phyloP scores from a whole-genome alignment of 1,284 basidiomycete species.

The Irpex sp. region DNA sequence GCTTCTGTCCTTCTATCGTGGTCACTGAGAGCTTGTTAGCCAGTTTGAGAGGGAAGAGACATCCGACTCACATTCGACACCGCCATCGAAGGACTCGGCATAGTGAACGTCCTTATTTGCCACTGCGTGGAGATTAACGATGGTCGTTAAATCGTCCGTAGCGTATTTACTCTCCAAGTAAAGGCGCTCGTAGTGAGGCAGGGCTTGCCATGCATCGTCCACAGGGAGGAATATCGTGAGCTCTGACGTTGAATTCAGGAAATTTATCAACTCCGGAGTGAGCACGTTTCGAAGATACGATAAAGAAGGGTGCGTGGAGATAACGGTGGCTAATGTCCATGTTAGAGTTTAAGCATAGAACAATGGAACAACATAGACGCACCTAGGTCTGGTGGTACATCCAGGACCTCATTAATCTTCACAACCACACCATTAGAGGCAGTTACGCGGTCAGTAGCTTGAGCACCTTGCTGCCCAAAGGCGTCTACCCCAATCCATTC shows the following conservation, averaged over 20 bases:
- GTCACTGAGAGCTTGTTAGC: slow-evolving; percentile 46
- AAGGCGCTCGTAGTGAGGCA: slow-evolving; percentile 67
- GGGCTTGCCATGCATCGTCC: slow-evolving; percentile 71
- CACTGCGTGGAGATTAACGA: slow-evolving; percentile 77
- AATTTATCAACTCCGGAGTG: slow-evolving; percentile 50
- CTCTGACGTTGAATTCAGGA: slow-evolving; percentile 63
- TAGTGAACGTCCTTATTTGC: slow-evolving; percentile 53
- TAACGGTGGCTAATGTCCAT: slow-evolving; percentile 45
- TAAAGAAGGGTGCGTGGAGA: slow-evolving; percentile 54
- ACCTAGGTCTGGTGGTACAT: slow-evolving; percentile 78
- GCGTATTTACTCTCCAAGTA: slow-evolving; percentile 89
- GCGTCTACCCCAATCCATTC: slow-evolving; percentile 70
- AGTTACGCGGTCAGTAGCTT: slow-evolving; percentile 52
- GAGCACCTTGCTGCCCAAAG: slow-evolving; percentile 64
- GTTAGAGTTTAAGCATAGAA: slow-evolving; percentile 7
- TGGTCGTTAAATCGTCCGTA: slow-evolving; percentile 70
- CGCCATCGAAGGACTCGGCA: slow-evolving; percentile 57
- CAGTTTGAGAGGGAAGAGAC: background rate
- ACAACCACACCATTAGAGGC: slow-evolving; percentile 79
- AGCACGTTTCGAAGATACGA: slow-evolving; percentile 71
- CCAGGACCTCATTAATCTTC: slow-evolving; percentile 73
- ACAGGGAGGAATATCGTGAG: slow-evolving; percentile 90
- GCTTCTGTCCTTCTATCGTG: slow-evolving; percentile 63
- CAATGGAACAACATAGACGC: slow-evolving; percentile 21
- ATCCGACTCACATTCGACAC: slow-evolving; percentile 48